Percentiles rank a stretch among this genome's conserved stretches.
phyloP scores from a whole-genome alignment of 768 basidiomycete species.

The Boletales sp. region DNA sequence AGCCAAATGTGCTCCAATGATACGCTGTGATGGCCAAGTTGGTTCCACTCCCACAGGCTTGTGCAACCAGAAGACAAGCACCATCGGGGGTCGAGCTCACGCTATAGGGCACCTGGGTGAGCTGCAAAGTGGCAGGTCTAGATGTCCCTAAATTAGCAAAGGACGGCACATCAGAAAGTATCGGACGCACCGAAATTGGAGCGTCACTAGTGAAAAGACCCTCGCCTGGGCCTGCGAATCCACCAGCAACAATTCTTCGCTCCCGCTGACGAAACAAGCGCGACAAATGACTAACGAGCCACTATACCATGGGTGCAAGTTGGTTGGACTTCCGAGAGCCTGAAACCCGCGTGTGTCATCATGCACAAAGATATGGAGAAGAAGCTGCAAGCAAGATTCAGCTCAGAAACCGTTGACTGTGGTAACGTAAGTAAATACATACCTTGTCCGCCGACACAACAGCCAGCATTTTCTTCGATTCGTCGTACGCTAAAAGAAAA shows the following conservation, averaged over 20 bases:
- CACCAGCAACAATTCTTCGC: constrained; percentile 50
- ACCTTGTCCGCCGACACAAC: constrained; percentile 45
- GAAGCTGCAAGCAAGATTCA: constrained; percentile 19
- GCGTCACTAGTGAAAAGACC: constrained; percentile 52
- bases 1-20: constrained; percentile 58
- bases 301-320: constrained; percentile 44
- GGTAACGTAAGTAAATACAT: not conserved
- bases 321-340: constrained; percentile 37
- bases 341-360: constrained; percentile 44
- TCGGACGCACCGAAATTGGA: constrained; percentile 46
- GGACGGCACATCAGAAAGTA: not conserved
- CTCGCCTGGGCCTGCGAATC: constrained; percentile 42
- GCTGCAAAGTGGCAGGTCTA: constrained; percentile 46
- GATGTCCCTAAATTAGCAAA: not conserved
- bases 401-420: not conserved
- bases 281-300: constrained; percentile 26
- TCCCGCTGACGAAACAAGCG: constrained; percentile 45
- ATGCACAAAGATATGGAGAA: constrained; percentile 44
- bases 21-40: constrained; percentile 35
- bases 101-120: constrained; percentile 31
- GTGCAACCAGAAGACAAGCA: constrained; percentile 43
- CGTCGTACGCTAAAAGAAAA: constrained; percentile 49
- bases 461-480: constrained; percentile 45
- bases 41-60: constrained; percentile 10
- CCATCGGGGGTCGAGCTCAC: constrained; percentile 51